Percentiles rank a stretch among this genome's conserved stretches.
phyloP scores from a whole-genome alignment of 2,329 filamentous ascomycete genomes.

The Fusarium temperatum region DNA sequence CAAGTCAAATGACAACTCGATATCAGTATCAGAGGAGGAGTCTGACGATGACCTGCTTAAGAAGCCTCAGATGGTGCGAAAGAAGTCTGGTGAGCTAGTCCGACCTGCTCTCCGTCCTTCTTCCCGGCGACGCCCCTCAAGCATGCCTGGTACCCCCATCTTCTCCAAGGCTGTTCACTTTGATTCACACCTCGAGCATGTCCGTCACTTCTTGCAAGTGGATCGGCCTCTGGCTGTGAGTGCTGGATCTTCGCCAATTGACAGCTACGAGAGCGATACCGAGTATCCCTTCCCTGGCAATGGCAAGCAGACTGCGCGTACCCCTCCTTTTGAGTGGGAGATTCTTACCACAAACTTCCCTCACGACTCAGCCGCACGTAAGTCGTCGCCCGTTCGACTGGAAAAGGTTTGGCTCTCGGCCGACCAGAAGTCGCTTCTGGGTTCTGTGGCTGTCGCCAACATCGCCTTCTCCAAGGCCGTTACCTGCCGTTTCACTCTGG shows the following conservation, averaged over 20 bases:
- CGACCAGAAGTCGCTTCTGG: constrained; percentile 87
- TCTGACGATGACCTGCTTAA: constrained; percentile 65
- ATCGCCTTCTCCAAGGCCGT: constrained; percentile 89
- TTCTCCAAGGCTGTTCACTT: constrained; percentile 99
- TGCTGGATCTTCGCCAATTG: constrained; percentile 89
- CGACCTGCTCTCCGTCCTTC: constrained; percentile 86
- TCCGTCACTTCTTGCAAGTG: constrained; percentile 93
- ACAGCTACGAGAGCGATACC: constrained; percentile 83
- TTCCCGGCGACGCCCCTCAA: constrained; percentile 84
- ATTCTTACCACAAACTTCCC: constrained; percentile 88
- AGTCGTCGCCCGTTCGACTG: constrained; percentile 75
- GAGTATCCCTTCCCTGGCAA: constrained; percentile 85
- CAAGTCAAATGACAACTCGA: constrained; percentile 59
- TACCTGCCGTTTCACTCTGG: constrained; percentile 92
- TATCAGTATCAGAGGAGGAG: constrained; percentile 69
- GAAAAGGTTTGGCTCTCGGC: constrained; percentile 87
- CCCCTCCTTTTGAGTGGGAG: constrained; percentile 81
- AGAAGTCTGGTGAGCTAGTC: constrained; percentile 97
- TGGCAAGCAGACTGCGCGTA: constrained; percentile 48
- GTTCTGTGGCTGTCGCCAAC: constrained; percentile 86
- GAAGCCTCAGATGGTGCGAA: constrained; percentile 93
- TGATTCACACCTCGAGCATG: constrained; percentile 94
- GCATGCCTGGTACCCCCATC: constrained; percentile 96
- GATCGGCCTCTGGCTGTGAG: constrained; percentile 96
- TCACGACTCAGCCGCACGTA: constrained; percentile 59